These are phyloP conservation scores for Musa schizocarpa DNA, from an alignment of 176 grass and related monocot genomes.

Conservation along the genomic window DNA sequence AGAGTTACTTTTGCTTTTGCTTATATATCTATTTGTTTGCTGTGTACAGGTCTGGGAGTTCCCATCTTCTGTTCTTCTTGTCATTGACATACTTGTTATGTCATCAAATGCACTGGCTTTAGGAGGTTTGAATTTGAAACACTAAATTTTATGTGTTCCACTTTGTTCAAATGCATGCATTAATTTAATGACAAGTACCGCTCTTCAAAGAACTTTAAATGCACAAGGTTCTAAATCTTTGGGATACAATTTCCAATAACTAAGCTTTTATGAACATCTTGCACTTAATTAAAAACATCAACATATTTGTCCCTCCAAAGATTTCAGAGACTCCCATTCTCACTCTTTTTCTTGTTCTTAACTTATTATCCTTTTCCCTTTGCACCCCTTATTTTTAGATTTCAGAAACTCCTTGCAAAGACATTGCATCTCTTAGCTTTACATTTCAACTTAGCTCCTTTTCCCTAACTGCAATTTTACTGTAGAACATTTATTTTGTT, in stretches of 20 bases:
- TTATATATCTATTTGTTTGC: conserved; percentile 6
- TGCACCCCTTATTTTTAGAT: too few species aligned
- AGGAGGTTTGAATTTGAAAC: conserved; percentile 42
- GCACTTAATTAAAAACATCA: neutral
- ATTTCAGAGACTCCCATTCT: neutral
- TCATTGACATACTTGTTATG: conserved; percentile 71
- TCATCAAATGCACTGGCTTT: conserved; percentile 81
- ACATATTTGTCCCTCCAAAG: neutral
- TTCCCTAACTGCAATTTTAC: too few species aligned
- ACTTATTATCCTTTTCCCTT: neutral
- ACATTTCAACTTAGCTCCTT: too few species aligned
- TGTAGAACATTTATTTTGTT: too few species aligned
- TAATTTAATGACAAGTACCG: neutral
- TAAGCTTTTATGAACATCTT: neutral
- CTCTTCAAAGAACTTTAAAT: neutral
- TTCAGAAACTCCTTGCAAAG: too few species aligned
- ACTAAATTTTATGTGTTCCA: conserved; percentile 12
- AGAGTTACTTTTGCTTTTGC: conserved; percentile 8
- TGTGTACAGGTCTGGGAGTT: conserved; percentile 76
- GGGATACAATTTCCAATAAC: too few species aligned
- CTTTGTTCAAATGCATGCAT: conserved; percentile 7
- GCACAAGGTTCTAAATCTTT: too few species aligned
- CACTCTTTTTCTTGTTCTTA: conserved; percentile 5
- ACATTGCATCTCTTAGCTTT: too few species aligned
- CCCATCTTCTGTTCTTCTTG: conserved; percentile 61